Evolutionary conservation across 2,329 filamentous ascomycete species (phyloP).

Genomic region (Alternaria novae-zelandiae): DNA sequence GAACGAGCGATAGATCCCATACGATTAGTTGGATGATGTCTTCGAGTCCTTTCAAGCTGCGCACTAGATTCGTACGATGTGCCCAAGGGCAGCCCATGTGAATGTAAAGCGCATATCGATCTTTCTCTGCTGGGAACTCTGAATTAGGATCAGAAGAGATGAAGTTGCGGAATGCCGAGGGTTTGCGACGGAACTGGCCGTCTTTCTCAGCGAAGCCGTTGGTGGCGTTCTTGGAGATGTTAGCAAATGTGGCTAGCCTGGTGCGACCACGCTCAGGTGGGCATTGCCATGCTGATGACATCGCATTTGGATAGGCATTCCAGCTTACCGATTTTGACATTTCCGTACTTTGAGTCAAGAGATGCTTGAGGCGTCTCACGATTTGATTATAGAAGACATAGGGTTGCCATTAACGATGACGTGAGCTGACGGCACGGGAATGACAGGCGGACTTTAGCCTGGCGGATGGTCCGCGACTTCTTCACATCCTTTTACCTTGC

Average conservation of each 20-base stretch:
- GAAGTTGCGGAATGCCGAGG: constrained; percentile 62
- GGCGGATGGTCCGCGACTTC: not conserved
- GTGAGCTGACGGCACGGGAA: not conserved
- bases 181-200: constrained; percentile 63
- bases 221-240: not conserved
- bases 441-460: not conserved
- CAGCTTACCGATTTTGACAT: not conserved
- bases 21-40: constrained; percentile 57
- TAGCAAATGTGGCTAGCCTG: not conserved
- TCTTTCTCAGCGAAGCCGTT: constrained; percentile 49
- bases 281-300: not conserved
- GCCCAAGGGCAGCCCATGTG: constrained; percentile 70
- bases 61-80: constrained; percentile 57
- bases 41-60: constrained; percentile 59
- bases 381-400: not conserved
- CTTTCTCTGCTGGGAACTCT: constrained; percentile 64
- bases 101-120: constrained; percentile 68
- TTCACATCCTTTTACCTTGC: not conserved
- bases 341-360: not conserved
- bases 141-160: constrained; percentile 60
- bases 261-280: not conserved
- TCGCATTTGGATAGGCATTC: not conserved
- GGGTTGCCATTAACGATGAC: not conserved
- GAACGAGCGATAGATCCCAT: constrained; percentile 43
- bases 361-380: not conserved